phyloP scores from a whole-genome alignment of 768 basidiomycete genomes.

The Galerina marginata region DNA sequence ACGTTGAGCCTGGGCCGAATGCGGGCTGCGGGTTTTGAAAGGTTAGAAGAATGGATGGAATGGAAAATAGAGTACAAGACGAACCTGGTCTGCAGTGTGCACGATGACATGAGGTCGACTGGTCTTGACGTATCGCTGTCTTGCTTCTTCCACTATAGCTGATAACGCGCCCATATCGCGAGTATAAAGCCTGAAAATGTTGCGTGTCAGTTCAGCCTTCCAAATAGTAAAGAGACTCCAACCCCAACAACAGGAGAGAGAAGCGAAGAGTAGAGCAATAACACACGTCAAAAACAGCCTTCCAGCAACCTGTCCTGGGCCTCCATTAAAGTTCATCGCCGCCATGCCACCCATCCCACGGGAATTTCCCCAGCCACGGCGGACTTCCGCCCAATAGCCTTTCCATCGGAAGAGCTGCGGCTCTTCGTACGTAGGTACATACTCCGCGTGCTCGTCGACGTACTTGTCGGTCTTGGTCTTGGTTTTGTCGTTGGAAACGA shows the following conservation, averaged over 20 bases:
- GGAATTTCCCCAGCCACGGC: conserved; percentile 20
- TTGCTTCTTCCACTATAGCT: conserved; percentile 47
- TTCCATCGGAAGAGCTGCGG: conserved; percentile 52
- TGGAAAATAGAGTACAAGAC: not conserved
- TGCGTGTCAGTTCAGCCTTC: not conserved
- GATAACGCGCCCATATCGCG: conserved; percentile 46
- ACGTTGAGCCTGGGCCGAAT: conserved; percentile 39
- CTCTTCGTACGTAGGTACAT: conserved; percentile 44
- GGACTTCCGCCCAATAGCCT: conserved; percentile 48
- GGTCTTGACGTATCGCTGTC: conserved; percentile 43
- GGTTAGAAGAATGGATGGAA: not conserved
- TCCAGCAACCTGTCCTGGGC: not conserved
- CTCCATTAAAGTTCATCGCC: not conserved
- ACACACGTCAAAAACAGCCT: conserved; percentile 40
- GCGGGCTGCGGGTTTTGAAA: conserved; percentile 22
- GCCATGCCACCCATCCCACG: not conserved
- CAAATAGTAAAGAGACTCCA: not conserved
- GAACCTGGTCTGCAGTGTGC: conserved; percentile 39
- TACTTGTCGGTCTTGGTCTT: not conserved
- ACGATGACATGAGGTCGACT: conserved; percentile 48
- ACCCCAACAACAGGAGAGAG: not conserved
- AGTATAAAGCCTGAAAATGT: conserved; percentile 44
- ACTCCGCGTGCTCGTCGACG: conserved; percentile 41
- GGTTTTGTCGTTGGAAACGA: conserved; percentile 27
- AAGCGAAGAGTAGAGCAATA: not conserved